These are phyloP conservation scores for Linnemannia exigua DNA, from an alignment of 192 early-diverging fungal genomes.

Conservation along the genomic window DNA sequence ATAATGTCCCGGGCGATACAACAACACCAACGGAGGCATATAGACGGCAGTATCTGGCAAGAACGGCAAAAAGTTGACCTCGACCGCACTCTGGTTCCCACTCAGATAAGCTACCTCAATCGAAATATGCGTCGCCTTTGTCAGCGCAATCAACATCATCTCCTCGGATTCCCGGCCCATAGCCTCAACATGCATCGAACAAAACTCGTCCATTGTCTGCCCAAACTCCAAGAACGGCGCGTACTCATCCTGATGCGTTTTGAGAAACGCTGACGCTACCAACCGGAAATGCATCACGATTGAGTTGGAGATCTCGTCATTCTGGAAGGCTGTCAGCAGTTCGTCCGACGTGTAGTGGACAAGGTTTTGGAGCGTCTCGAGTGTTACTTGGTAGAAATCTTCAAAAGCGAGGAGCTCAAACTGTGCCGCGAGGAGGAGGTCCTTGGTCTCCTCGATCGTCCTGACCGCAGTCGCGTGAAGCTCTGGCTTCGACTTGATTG, in stretches of 20 bases:
- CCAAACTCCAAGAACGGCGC: constrained; percentile 70
- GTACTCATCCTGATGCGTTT: constrained; percentile 68
- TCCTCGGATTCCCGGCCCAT: constrained; percentile 83
- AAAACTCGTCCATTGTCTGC: constrained; percentile 69
- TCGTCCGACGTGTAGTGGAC: constrained; percentile 40
- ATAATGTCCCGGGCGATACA: constrained; percentile 78
- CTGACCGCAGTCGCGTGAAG: constrained; percentile 41
- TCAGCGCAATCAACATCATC: constrained; percentile 83
- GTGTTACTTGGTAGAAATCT: constrained; percentile 67
- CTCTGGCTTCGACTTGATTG: constrained; percentile 22
- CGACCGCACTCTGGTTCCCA: constrained; percentile 62
- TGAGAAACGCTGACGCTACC: constrained; percentile 69
- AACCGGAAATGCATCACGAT: constrained; percentile 73
- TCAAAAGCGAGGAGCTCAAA: constrained; percentile 68
- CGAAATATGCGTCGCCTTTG: constrained; percentile 73
- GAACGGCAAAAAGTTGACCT: constrained; percentile 82
- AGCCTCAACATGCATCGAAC: constrained; percentile 67
- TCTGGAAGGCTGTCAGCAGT: constrained; percentile 65
- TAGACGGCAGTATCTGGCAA: constrained; percentile 66
- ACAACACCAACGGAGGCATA: constrained; percentile 59
- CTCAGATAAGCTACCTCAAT: constrained; percentile 81
- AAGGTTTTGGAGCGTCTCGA: constrained; percentile 58
- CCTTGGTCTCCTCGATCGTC: constrained; percentile 55
- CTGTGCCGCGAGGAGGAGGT: constrained; percentile 57
- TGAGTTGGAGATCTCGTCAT: constrained; percentile 67